These are phyloP conservation scores for Myriosclerotinia curreyana DNA, from an alignment of 2,329 filamentous ascomycete genomes.

Conservation along the genomic window DNA sequence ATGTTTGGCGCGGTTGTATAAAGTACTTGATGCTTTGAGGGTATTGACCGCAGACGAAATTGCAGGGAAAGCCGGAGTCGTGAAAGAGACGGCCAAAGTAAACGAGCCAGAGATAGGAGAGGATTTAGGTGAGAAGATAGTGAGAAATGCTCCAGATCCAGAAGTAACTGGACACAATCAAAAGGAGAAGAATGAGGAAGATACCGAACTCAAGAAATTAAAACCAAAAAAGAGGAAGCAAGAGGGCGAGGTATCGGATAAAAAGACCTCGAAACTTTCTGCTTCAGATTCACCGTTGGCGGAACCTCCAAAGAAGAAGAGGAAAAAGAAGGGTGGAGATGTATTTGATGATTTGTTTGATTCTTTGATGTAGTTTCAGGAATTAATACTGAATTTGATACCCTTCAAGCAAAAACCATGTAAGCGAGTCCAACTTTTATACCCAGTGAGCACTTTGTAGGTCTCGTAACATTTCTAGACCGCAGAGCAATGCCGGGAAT, in stretches of 20 bases:
- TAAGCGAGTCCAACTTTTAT: not conserved
- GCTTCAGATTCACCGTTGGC: constrained; percentile 34
- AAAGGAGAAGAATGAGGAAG: not conserved
- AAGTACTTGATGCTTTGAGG: constrained; percentile 43
- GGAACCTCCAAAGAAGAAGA: constrained; percentile 52
- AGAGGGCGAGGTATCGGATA: constrained; percentile 15
- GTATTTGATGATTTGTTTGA: constrained; percentile 73
- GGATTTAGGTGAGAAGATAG: constrained; percentile 39
- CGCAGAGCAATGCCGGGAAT: not conserved
- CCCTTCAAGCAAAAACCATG: no score
- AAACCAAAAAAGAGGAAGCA: constrained; percentile 33
- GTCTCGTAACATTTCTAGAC: not conserved
- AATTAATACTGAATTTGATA: not conserved
- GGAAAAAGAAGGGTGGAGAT: constrained; percentile 58
- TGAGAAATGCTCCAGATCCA: constrained; percentile 29
- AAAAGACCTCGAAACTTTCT: constrained; percentile 5
- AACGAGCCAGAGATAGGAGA: constrained; percentile 15
- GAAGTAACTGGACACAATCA: constrained; percentile 19
- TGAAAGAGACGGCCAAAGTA: constrained; percentile 3
- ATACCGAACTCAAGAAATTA: constrained; percentile 20
- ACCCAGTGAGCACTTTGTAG: not conserved
- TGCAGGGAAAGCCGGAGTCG: not conserved
- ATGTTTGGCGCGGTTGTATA: constrained; percentile 57
- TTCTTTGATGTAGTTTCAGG: constrained; percentile 46
- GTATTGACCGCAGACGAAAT: constrained; percentile 24